Conservation (phyloP, 2,329 filamentous ascomycete genomes). For the Cladophialophora immunda region DNA sequence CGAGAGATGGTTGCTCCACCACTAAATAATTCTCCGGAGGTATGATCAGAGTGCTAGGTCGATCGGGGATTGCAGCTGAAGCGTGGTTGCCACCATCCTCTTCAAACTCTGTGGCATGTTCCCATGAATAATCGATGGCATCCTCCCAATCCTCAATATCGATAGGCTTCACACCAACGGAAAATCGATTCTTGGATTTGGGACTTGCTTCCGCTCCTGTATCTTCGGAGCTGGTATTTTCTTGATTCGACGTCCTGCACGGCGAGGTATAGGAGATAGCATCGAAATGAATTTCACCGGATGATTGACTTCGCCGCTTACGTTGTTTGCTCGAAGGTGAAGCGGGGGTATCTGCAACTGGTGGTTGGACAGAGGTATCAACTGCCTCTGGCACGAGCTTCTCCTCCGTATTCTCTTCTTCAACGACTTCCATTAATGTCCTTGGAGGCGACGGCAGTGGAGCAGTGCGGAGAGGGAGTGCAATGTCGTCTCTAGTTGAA, state of each 20-base stretch:
- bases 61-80: conserved; percentile 5
- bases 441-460: conserved; percentile 36
- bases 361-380: neutral
- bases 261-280: conserved; percentile 13
- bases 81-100: conserved; percentile 13
- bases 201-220: neutral
- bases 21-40: conserved; percentile 26
- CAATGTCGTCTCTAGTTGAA: conserved; percentile 38
- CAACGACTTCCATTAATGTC: conserved; percentile 24
- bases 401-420: conserved; percentile 27
- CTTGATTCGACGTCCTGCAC: conserved; percentile 1
- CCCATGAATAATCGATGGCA: conserved; percentile 41
- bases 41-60: conserved; percentile 8
- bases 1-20: conserved; percentile 27
- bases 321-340: conserved; percentile 5
- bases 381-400: neutral
- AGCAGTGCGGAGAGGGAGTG: conserved; percentile 34
- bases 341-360: neutral
- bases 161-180: conserved; percentile 33
- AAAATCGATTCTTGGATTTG: conserved; percentile 25
- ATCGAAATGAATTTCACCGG: conserved; percentile 32
- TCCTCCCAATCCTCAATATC: conserved; percentile 40
- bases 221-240: conserved; percentile 1
- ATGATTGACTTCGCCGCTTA: conserved; percentile 35
- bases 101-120: conserved; percentile 36